Base-by-base conservation (phyloP, 2,329 filamentous ascomycete species). In the Graphiopsis chlorocephala region DNA sequence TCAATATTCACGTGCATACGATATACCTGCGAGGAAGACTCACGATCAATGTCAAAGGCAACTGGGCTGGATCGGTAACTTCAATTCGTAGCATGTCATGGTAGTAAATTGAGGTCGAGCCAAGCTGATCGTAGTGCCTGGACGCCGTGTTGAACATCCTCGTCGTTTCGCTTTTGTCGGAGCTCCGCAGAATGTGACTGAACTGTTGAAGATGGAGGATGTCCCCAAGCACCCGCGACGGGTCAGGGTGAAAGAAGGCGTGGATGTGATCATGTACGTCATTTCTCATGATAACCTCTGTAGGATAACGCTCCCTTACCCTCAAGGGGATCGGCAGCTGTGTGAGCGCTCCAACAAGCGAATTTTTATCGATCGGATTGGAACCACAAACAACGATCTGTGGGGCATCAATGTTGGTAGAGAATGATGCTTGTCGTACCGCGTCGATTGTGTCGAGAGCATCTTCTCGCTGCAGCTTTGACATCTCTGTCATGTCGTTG, bases 361-460 rank as follows among this genome's bases (percentile, higher is more conserved):
- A 42, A 26, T 31, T 38, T 23, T 63, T 63, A 20, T 28, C 61
- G 25, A 23, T 45, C 6, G 61, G 57, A 10, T 57, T 23, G 29
- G 47, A 50, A 10, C 48, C 61, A 47, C 47, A 63, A 15, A 63
- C 33, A 17, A 63, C 61, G 15, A 63, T 56, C 14, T 33, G 61
- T 4, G 61, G 61, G 1, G 77, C 2, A 75, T 28, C 33, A 17
- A 58, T 42, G 4, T 35, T 25, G 6, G 58, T 15, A n/a, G 6
- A 17, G 28, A 61, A 25, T 3, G 1, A 20, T 2, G 29, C 28
- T 17, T 26, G 42, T 8, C 28, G 28, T 2, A 61, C 17, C 8
- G 14, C 11, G 31, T 61, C 58, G 10, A 61, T 61, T 4, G 42
- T 6, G 28, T 61, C 26, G 17, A 61, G 31, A 1, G 15, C 20